Evolutionary conservation across 257 asterid genomes (phyloP), one percentile per base, ranked within the genome.

Genomic region (Henckelia pumila): DNA sequence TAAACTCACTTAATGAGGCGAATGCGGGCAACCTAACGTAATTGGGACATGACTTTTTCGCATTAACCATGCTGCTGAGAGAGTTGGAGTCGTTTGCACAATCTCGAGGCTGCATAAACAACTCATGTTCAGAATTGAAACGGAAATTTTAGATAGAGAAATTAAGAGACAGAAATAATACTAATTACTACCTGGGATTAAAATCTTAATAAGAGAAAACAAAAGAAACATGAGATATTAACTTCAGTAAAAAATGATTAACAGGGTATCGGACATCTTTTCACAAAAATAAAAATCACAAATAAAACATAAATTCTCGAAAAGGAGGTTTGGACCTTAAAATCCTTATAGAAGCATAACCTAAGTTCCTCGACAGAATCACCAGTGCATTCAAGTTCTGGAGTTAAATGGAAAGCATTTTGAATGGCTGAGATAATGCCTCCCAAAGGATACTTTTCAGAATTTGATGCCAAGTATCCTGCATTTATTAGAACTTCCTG

Each of bases 381-480:
- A 33, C 85, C 77, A 11, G 87, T 73, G 87, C 99, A 94, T 69
- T 78, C 68, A 56, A 91, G 19, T 76, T 81, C 88, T 50, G 99
- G 96, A 67, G 95, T 91, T 72, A 78, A 57, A 66, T 85, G 85
- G 81, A 88, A 94, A 76, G 89, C 95, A 76, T 85, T 91, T 81
- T 91, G 88, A 66, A 94, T 80, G 67, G 99, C 89, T 67, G 95
- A 56, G 72, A 85, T 78, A 69, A 94, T 75, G 63, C 96, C 97
- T 52, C 88, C 95, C 16, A 85, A 57, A 57, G 96, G 99, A 79
- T 94, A 94, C 73, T 84, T 94, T 66, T 86, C 97, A 24, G 91
- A 82, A 69, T 91, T 81, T 49, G 99, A 94, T 19, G 95, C 89
- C 63, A 87, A 88, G 82, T 91, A 91, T 57, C 99, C 99, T 64